Evolutionary conservation across 768 basidiomycete species (phyloP), one percentile per base, ranked within the genome.

Genomic region (Russula dissimulans): DNA sequence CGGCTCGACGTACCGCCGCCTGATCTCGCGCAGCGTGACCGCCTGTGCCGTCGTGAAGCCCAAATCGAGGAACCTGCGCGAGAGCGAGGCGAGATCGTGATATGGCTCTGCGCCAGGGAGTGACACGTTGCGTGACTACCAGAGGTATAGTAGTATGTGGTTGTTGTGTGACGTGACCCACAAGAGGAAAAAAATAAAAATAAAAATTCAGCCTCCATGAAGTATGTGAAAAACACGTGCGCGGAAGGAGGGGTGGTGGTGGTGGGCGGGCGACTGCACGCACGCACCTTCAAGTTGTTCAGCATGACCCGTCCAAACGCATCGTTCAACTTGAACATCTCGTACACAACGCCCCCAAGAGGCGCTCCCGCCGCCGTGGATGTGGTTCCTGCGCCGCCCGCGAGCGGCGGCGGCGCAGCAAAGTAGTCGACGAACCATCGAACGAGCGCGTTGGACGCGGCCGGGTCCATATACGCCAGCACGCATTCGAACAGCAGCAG

Each of bases 401-500:
- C 22, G 22, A 2, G 22, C 22, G 15, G n/a, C 50, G 17, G 5
- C 31, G 15, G 26, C 3, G 29, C 17, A 11, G 18, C 69, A 67
- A 82, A 84, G 58, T 77, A 78, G 57, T 80, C 74, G 2, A 80
- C 76, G 68, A 95, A 93, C 89, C 90, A 95, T 41, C 74, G 71
- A 2, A 97, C 74, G 12, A 97, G 68, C 0, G 74, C 74, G 32
- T 79, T 75, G 1, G 86, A 86, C 3, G 77, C 74, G 3, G 72
- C 68, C 0, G 89, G 84, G 0, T 75, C 67, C 79, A 97, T 89
- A 72, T 99, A 97, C 14, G 84, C 92, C 56, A 97, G 79, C 17
- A 97, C 89, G 66, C 95, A 98, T 77, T 98, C 95, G 62, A 91
- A 93, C 9, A 97, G 73, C 26, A 97, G 76, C 2, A 97, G 80